Percentiles rank a stretch among this genome's conserved stretches.
phyloP scores from a whole-genome alignment of 2,329 filamentous ascomycete genomes.

The Monilinia laxa region DNA sequence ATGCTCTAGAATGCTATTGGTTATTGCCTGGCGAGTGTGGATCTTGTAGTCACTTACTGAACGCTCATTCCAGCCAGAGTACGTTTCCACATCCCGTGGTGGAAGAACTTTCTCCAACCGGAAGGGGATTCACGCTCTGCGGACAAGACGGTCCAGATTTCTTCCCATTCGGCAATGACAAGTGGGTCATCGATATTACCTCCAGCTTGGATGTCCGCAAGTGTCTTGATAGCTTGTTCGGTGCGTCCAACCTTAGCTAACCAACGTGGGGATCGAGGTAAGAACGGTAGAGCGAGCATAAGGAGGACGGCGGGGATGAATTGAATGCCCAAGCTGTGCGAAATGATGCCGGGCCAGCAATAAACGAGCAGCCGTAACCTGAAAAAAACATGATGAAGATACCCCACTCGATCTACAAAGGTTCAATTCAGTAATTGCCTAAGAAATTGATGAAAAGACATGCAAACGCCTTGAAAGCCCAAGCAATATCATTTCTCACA shows the following conservation, averaged over 20 bases:
- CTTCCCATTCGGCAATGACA: constrained; percentile 56
- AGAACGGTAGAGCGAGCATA: constrained; percentile 44
- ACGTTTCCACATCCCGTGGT: constrained; percentile 58
- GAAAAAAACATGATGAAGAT: constrained; percentile 67
- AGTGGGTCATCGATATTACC: constrained; percentile 54
- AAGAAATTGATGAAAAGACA: background rate
- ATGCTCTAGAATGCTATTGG: constrained; percentile 32
- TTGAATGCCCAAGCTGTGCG: constrained; percentile 52
- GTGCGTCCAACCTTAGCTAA: constrained; percentile 50
- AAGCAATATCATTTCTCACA: background rate
- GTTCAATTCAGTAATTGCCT: background rate
- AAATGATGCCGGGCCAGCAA: constrained; percentile 49
- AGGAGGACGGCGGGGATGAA: constrained; percentile 48
- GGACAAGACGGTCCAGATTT: constrained; percentile 47
- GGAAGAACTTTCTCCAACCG: constrained; percentile 43
- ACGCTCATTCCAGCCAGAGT: constrained; percentile 32
- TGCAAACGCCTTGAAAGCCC: background rate
- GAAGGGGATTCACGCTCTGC: constrained; percentile 33
- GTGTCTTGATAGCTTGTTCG: constrained; percentile 47
- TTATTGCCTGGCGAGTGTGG: background rate
- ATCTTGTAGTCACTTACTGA: background rate
- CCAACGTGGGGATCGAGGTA: constrained; percentile 53
- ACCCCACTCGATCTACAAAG: constrained; percentile 60
- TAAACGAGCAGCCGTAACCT: constrained; percentile 44
- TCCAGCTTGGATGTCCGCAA: constrained; percentile 57